These are phyloP conservation scores for Suillus brevipes DNA, from an alignment of 768 basidiomycete species.

Conservation along the genomic window DNA sequence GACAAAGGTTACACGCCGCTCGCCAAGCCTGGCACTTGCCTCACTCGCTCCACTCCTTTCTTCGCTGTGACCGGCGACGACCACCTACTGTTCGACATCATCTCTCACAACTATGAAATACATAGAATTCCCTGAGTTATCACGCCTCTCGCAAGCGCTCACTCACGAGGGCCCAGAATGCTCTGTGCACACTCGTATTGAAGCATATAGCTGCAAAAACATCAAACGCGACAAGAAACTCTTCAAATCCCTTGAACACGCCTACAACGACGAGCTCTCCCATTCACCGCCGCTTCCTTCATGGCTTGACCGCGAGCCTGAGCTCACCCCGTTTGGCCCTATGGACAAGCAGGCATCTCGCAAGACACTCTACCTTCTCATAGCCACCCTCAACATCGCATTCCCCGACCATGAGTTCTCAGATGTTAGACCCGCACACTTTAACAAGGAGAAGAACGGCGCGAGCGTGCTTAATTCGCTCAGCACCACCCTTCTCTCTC, in stretches of 20 bases:
- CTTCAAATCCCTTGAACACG: slow-evolving; percentile 87
- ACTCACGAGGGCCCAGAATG: slow-evolving; percentile 87
- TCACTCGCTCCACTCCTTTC: not conserved
- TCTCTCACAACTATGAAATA: slow-evolving; percentile 67
- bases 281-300: slow-evolving; percentile 84
- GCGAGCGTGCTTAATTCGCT: slow-evolving; percentile 82
- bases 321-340: slow-evolving; percentile 87
- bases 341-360: slow-evolving; percentile 81
- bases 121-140: slow-evolving; percentile 80
- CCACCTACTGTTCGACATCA: not conserved
- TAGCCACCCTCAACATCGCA: slow-evolving; percentile 94
- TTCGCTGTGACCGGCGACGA: slow-evolving; percentile 1
- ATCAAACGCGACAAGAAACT: slow-evolving; percentile 96
- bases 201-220: slow-evolving; percentile 98
- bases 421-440: slow-evolving; percentile 86
- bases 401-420: slow-evolving; percentile 99
- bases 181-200: slow-evolving; percentile 87
- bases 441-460: slow-evolving; percentile 75
- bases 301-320: slow-evolving; percentile 69
- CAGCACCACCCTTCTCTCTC: slow-evolving; percentile 78
- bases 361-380: slow-evolving; percentile 94
- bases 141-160: slow-evolving; percentile 73
- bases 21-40: slow-evolving; percentile 3
- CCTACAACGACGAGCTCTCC: slow-evolving; percentile 75
- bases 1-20: slow-evolving; percentile 11